Base-by-base conservation (phyloP, 2,329 filamentous ascomycete genomes). In the Fusarium metavorans region DNA sequence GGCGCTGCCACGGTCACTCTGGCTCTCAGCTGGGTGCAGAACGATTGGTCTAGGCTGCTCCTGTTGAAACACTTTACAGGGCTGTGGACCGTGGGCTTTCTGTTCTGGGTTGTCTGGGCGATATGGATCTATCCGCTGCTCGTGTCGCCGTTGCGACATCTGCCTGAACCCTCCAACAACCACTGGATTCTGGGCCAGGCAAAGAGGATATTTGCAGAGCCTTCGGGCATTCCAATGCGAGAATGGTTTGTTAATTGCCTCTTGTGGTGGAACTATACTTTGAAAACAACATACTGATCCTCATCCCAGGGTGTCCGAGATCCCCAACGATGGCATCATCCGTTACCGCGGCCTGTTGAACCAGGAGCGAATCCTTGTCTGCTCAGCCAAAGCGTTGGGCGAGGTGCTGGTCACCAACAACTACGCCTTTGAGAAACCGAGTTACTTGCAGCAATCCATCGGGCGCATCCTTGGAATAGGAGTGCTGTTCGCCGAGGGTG, bases 401-500 rank as follows among this genome's bases (percentile, higher is more conserved):
- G 93, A 95, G 81, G 88, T 95, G 10, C 86, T 95, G 5, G 90
- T 91, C 30, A 90, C 89, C 20, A 92, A 91, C 70, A 91, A 87
- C 73, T 95, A 95, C 80, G 89, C 92, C 45, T 95, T 94, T 74
- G 79, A 87, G 52, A 95, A 94, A 79, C 92, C 92, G 0, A 62
- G 76, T 1, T 79, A 86, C 27, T 76, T 94, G 34, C 85, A 89
- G 37, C 83, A 83, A 50, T 86, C 87, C 2, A 84, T 96, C 5
- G 89, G 88, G 2, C 87, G 90, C 25, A 85, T 95, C 30, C 85
- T 96, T 14, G 93, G 94, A 11, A 84, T 92, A 14, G 93, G 94
- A 11, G 85, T 96, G 16, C 83, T 98, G 41, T 85, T 98, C 13
- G 93, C 94, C 2, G 95, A 98, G 82, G 95, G 95, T n/a, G 94